Base-by-base conservation (phyloP, 106 monocot species). In the Allium fistulosum region DNA sequence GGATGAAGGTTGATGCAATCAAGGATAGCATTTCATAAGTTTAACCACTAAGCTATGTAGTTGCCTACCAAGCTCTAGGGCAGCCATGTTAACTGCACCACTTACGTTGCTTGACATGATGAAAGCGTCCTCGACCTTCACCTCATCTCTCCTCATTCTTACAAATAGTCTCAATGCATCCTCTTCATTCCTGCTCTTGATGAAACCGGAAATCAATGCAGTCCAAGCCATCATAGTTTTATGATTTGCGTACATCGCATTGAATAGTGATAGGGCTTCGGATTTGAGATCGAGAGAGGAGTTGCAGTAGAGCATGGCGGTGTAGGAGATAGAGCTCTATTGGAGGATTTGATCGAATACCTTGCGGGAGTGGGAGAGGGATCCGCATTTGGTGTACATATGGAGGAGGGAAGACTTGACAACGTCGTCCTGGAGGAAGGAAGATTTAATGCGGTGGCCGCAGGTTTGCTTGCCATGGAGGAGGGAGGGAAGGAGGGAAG, bases 291-390 rank as follows among this genome's bases (percentile, higher is more conserved):
- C 84, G 62, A 78, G 86, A 0, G 82, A 80, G 0, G 92, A 85
- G 26, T 89, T 89, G 11, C 92, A 91, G 11, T 76, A 78, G 46
- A 97, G 67, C 92, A 97, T 84, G 9, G 97, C 87, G 0, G 97
- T 97, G 80, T 69, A 84, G 48, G 63, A 80, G n/a, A 89, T 78
- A 13, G 56, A 13, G 57, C 75, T 97, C 52, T 68, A 80, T 8
- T 8, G 0, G 8, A 11, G 2, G 4, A 92, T 75, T 17, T 52
- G 61, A 57, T 97, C 87, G 57, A 97, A 97, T 56, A 89, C 92
- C 49, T 73, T 79, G 28, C 86, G 78, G 51, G 92, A 88, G 27
- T 97, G 80, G 13, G 66, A 71, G 5, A 59, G 63, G 6, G 66
- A 63, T 7, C 77, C 72, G 52, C 82, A 84, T 59, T 92, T 89